Conservation (phyloP, 306 rosid species). For the Mucuna pruriens region DNA sequence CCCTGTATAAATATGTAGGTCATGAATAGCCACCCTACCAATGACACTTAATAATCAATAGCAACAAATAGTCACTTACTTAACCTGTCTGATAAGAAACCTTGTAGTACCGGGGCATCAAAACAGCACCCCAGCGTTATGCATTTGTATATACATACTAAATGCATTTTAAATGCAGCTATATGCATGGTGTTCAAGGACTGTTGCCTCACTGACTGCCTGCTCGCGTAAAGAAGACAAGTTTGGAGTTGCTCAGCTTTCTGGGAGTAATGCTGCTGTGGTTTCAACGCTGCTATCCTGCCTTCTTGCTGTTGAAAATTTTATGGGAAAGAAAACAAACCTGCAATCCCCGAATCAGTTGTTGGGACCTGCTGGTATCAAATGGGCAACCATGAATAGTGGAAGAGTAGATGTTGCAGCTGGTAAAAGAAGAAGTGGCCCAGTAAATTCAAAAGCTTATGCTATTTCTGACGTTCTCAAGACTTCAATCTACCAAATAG, state of each 20-base stretch:
- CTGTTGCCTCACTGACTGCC: constrained; percentile 75
- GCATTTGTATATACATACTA: constrained; percentile 17
- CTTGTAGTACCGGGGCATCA: background rate
- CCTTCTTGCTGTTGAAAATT: constrained; percentile 84
- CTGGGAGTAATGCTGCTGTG: constrained; percentile 84
- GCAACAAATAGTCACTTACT: background rate
- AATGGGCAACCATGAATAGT: constrained; percentile 72
- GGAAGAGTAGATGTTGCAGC: constrained; percentile 62
- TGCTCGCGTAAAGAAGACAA: constrained; percentile 74
- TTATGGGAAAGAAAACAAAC: constrained; percentile 90
- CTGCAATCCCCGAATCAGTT: constrained; percentile 63
- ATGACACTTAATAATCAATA: background rate
- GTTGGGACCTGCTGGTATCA: constrained; percentile 79
- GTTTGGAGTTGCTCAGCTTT: constrained; percentile 89
- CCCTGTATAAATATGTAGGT: background rate
- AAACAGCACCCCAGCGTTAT: constrained; percentile 9
- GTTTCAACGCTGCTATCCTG: constrained; percentile 79
- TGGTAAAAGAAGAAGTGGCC: constrained; percentile 70
- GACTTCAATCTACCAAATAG: constrained; percentile 78
- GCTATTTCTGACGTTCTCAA: constrained; percentile 81
- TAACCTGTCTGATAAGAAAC: background rate
- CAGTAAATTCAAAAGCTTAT: constrained; percentile 74
- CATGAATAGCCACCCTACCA: background rate
- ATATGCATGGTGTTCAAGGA: constrained; percentile 83
- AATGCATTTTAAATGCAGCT: constrained; percentile 53